Base-by-base conservation (phyloP, 371 early-diverging fungal genomes). In the Dichotomocladium elegans region DNA sequence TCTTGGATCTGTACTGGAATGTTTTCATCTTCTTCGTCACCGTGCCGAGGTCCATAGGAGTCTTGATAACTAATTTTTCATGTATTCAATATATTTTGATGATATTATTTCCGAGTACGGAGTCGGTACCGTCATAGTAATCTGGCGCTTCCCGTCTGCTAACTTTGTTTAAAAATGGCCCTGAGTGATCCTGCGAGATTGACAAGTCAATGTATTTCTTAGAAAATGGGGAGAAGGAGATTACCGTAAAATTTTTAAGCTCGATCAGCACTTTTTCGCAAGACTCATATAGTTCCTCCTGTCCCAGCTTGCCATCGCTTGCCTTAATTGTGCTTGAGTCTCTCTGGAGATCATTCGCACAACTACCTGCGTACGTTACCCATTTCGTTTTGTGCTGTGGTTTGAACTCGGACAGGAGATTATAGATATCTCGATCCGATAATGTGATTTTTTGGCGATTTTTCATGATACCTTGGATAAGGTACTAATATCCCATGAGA, bases 41-140 rank as follows among this genome's bases (percentile, higher is more conserved):
- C 19, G 90, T 91, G n/a, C 88, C 86, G 7, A 96, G 66, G 75
- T 94, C 95, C 95, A 96, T 96, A 0, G 96, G 96, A n/a, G 85
- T 69, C 62, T 88, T 87, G 47, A 96, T 92, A 45, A 93, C 88
- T 86, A 47, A 0, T n/a, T 8, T 37, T 29, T 29, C n/a, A 10
- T 37, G 28, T 24, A 4, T 26, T 4, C 15, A 10, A 17, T 17
- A 25, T 30, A 11, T 21, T 19, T 6, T 48, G 10, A 30, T 22
- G 11, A 3, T 15, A 11, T 24, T n/a, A n/a, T 17, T 1, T 7
- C 8, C 33, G 27, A 31, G n/a, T n/a, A n/a, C n/a, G n/a, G n/a
- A n/a, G n/a, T n/a, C n/a, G 46, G 6, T 67, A 78, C 81, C 80
- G 41, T 92, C 92, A 74, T 88, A 92, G 61, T 99, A 99, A 72